Percentiles rank a stretch among this genome's conserved stretches.
Conservation (phyloP, 2,329 filamentous ascomycete species). For the Aspergillus floridensis region DNA sequence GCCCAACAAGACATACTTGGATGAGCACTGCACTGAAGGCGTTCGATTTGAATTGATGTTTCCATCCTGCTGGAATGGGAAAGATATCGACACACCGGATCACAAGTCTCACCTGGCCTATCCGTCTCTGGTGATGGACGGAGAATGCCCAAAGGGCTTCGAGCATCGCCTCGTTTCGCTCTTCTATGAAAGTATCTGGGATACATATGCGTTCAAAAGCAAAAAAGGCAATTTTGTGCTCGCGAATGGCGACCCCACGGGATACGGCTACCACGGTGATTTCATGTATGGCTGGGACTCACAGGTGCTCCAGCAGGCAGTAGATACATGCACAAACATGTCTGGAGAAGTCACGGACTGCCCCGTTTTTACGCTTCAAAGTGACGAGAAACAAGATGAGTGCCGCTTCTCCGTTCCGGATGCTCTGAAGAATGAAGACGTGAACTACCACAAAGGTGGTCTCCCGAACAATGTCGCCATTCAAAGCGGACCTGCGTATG, state of each 20-base stretch:
- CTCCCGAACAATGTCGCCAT: constrained; percentile 66
- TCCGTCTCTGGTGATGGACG: constrained; percentile 71
- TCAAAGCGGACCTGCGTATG: constrained; percentile 44
- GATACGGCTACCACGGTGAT: constrained; percentile 74
- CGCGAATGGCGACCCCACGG: constrained; percentile 73
- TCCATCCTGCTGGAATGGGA: constrained; percentile 83
- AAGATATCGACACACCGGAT: constrained; percentile 54
- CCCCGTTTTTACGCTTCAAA: constrained; percentile 68
- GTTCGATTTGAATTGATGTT: constrained; percentile 83
- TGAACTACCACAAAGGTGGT: constrained; percentile 52
- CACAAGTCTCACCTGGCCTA: constrained; percentile 71
- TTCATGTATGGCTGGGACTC: constrained; percentile 77
- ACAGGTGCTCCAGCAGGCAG: constrained; percentile 66
- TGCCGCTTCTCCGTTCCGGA: constrained; percentile 64
- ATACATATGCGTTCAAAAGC: constrained; percentile 64
- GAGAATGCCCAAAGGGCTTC: constrained; percentile 69
- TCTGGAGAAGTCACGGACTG: constrained; percentile 73
- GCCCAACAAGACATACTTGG: constrained; percentile 75
- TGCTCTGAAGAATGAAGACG: constrained; percentile 58
- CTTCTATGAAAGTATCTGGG: constrained; percentile 83
- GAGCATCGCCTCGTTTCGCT: constrained; percentile 68
- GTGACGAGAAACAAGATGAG: constrained; percentile 50
- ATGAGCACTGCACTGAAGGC: constrained; percentile 77
- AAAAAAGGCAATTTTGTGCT: constrained; percentile 69
- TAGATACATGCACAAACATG: constrained; percentile 69